Base-by-base conservation (phyloP, 805 yeast genomes). In the Candida namnaoensis region DNA sequence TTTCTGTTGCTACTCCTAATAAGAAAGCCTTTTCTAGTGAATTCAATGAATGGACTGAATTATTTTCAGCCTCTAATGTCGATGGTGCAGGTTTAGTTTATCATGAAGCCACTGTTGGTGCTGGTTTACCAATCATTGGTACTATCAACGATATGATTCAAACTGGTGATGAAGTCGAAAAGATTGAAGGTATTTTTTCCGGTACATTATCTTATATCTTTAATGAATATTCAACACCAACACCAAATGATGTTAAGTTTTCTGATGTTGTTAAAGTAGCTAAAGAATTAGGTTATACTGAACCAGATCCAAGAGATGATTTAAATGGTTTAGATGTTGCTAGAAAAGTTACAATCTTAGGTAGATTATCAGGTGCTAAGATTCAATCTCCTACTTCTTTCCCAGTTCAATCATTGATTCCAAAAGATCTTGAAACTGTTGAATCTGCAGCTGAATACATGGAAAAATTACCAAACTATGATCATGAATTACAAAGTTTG, bases 221-320 rank as follows among this genome's bases (percentile, higher is more conserved):
- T 74, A 93, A 93, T 66, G 90, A 85, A 59, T 93, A 80, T 64
- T 87, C 96, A 35, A 77, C 95, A 38, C 65, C 79, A 41, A 71
- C 69, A 46, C 68, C 80, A 37, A 68, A 74, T 38, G 70, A 74
- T 39, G 74, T 78, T 45, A 85, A 83, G 60, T 93, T 90, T 62
- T 88, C 97, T 25, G 95, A 88, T 42, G 81, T 93, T 39, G 98
- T 93, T 44, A 71, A 75, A 48, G 79, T 80, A 38, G 99, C 99
- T 41, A 91, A 91, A 67, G 66, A 80, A 40, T 71, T 88, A 50
- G 99, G 99, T 40, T 93, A 88, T 75, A 91, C 97, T 35, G 99
- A 93, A 68, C 99, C 99, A 39, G 99, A 93, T 64, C 99, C 99
- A 64, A 82, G 99, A 68, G 99, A 93, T 63, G 99, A 93, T 61